Evolutionary conservation across 176 grass and related monocot species (phyloP).

Genomic region (Stipa capillata): DNA sequence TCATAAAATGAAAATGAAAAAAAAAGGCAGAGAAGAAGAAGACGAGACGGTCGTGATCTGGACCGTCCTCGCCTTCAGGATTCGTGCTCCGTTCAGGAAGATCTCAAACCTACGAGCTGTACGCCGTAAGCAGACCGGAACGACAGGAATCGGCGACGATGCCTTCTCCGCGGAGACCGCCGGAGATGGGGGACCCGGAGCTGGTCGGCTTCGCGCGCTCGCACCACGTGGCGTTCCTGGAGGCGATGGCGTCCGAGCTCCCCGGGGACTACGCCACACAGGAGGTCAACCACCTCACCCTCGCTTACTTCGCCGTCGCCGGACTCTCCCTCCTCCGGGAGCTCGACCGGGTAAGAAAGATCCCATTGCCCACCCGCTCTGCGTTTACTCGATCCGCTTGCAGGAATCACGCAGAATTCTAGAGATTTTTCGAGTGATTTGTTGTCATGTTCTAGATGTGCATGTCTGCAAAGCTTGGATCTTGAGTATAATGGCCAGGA

Average conservation of each 20-base stretch:
- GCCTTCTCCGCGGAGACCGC: not conserved
- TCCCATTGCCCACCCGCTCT: too few relatives aligned
- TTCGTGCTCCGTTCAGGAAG: too few relatives aligned
- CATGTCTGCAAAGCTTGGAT: not conserved
- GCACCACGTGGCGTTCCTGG: conserved; percentile 40
- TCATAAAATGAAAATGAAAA: too few relatives aligned
- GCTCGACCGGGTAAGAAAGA: conserved; percentile 65
- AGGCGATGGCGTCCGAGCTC: conserved; percentile 35
- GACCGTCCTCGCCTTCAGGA: too few relatives aligned
- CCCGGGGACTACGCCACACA: conserved; percentile 48
- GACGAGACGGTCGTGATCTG: too few relatives aligned
- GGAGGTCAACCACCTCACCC: conserved; percentile 85
- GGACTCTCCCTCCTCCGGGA: conserved; percentile 57
- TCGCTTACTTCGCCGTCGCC: conserved; percentile 79
- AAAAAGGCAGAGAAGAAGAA: too few relatives aligned
- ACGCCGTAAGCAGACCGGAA: too few relatives aligned
- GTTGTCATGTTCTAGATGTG: not conserved
- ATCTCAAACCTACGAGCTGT: too few relatives aligned
- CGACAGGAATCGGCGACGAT: not conserved
- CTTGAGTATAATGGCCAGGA: not conserved
- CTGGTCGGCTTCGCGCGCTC: conserved; percentile 11
- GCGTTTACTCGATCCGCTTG: not conserved
- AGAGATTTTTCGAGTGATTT: too few relatives aligned
- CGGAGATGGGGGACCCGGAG: not conserved
- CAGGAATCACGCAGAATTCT: not conserved